These are phyloP conservation scores for Calonectria pseudoreteaudii DNA, from an alignment of 2,329 filamentous ascomycete species.

Conservation along the genomic window DNA sequence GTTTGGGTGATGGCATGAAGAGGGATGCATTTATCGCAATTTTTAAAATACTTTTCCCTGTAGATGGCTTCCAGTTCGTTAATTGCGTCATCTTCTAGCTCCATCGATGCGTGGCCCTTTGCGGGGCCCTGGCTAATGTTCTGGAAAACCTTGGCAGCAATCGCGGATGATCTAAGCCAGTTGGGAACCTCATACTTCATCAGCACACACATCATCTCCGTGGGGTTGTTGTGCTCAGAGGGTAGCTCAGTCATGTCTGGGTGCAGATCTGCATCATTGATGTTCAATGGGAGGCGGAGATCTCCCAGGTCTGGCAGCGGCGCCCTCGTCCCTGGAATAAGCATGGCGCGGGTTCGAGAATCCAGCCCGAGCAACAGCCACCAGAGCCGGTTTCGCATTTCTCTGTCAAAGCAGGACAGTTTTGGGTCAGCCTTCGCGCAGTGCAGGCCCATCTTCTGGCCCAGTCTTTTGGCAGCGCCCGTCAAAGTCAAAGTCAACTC, in stretches of 20 bases:
- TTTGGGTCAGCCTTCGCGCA: slow-evolving; percentile 19
- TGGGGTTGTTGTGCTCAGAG: slow-evolving; percentile 59
- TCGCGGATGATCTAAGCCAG: slow-evolving; percentile 42
- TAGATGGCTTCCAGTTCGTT: slow-evolving; percentile 44
- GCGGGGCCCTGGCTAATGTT: slow-evolving; percentile 16
- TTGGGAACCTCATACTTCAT: slow-evolving; percentile 46
- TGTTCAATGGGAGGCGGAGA: slow-evolving; percentile 61
- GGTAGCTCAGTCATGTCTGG: slow-evolving; percentile 62
- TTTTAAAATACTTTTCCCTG: slow-evolving; percentile 31
- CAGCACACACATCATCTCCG: slow-evolving; percentile 63
- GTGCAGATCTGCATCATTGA: slow-evolving; percentile 66
- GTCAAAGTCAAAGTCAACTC: slow-evolving; percentile 42
- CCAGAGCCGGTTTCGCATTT: slow-evolving; percentile 45
- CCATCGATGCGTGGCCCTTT: slow-evolving; percentile 17
- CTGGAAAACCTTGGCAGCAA: slow-evolving; percentile 34
- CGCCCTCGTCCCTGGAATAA: slow-evolving; percentile 3
- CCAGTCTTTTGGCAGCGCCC: slow-evolving; percentile 35
- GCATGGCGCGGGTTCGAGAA: slow-evolving; percentile 17
- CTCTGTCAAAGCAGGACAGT: slow-evolving; percentile 38
- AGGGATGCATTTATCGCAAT: slow-evolving; percentile 44
- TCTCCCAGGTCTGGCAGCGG: slow-evolving; percentile 26
- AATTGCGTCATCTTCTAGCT: slow-evolving; percentile 38
- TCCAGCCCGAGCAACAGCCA: slow-evolving; percentile 42
- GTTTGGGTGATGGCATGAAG: slow-evolving; percentile 39
- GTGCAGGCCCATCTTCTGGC: slow-evolving; percentile 43